phyloP scores from a whole-genome alignment of 2,329 filamentous ascomycete genomes.

The Zymoseptoria brevis region DNA sequence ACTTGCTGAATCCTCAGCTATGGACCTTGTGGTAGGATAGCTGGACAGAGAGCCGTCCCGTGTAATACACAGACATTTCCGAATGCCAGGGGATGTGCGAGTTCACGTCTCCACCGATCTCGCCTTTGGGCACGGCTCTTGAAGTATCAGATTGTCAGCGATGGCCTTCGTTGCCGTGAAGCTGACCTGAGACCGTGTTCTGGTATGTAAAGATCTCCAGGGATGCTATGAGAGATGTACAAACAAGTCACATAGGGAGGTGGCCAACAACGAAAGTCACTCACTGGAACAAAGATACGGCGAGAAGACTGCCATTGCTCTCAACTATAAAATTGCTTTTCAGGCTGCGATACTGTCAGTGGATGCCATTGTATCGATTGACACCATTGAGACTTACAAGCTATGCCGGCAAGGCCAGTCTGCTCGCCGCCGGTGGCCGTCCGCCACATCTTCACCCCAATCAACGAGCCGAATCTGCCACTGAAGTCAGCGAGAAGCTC shows the following conservation, averaged over 20 bases:
- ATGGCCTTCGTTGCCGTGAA: background rate
- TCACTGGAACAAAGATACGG: background rate
- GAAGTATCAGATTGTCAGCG: background rate
- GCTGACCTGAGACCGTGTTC: background rate
- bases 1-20: no score
- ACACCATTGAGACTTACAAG: background rate
- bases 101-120: background rate
- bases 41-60: no score
- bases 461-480: background rate
- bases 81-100: no score
- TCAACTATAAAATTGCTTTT: background rate
- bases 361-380: background rate
- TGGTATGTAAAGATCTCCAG: background rate
- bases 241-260: background rate
- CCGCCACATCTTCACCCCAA: background rate
- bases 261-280: background rate
- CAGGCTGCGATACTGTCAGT: background rate
- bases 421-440: background rate
- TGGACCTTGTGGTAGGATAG: no score
- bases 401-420: background rate
- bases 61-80: no score
- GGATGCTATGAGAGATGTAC: background rate
- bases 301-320: background rate
- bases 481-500: background rate
- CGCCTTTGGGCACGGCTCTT: background rate